A percentile compares a stretch with the other conserved stretches of the same genome.
Evolutionary conservation across 169 alveolate genomes (phyloP).

Genomic region (Plasmodium chabaudi): DNA sequence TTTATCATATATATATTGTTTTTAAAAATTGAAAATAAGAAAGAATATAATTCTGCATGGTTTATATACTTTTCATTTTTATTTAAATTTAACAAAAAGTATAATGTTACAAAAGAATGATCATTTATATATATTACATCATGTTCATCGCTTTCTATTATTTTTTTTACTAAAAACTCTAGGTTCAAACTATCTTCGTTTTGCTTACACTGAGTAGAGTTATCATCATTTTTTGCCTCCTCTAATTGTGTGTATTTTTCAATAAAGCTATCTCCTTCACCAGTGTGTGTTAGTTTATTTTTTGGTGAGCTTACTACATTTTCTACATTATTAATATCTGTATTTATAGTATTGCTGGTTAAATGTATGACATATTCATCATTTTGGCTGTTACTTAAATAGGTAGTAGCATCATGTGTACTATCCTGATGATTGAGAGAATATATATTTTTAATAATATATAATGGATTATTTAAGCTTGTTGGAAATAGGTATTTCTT

Average conservation of each 20-base stretch:
- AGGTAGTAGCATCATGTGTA: neutral
- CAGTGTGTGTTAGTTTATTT: no score
- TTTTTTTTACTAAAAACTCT: neutral
- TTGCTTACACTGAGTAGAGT: neutral
- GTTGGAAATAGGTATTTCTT: conserved; percentile 26
- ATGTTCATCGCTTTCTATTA: neutral
- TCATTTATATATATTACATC: conserved; percentile 17
- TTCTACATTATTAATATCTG: neutral
- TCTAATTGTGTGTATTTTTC: no score
- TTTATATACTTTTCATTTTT: conserved; percentile 35
- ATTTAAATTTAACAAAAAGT: conserved; percentile 13
- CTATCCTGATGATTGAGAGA: neutral
- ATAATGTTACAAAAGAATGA: conserved; percentile 38
- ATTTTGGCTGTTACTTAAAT: neutral
- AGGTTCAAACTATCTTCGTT: neutral
- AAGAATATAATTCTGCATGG: conserved; percentile 3
- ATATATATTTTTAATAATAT: conserved; percentile 27
- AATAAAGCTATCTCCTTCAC: no score
- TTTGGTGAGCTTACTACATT: neutral
- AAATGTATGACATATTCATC: conserved; percentile 44
- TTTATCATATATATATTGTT: conserved; percentile 54
- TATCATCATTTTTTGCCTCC: neutral
- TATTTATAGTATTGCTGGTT: neutral
- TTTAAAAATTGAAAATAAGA: conserved; percentile 26
- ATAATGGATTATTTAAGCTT: conserved; percentile 40